Evolutionary conservation across 306 rosid species (phyloP), one percentile per base, ranked within the genome.

Genomic region (Coriaria nepalensis): DNA sequence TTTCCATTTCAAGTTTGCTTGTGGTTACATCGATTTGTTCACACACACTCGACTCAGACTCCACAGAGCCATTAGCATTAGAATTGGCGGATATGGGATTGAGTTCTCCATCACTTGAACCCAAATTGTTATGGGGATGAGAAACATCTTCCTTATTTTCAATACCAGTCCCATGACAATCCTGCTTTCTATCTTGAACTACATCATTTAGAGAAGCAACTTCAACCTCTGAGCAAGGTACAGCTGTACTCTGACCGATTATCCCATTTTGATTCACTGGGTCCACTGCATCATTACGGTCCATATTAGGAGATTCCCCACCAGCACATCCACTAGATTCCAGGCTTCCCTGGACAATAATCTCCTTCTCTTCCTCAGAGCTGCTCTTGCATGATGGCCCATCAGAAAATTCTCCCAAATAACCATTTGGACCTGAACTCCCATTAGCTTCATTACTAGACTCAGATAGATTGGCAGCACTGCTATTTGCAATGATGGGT

Each of bases 331-430:
- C 77, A 55, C 37, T 42, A 55, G 51, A 50, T 43, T 57, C 81
- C 43, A 50, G 45, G 11, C 39, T 69, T 58, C 42, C 79, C 65
- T 53, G 65, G 29, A 66, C 33, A 46, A 49, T 63, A 55, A 52
- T 13, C 45, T 75, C 92, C 61, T 58, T 85, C 67, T 81, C 98
- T 73, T 73, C 88, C 69, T 82, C 96, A 8, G 88, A 82, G 48
- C 80, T 81, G 72, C 81, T 80, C 57, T 72, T 83, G 55, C 62
- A 46, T 1, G 84, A 73, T 37, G 61, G 66, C 2, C 61, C 64
- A 57, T 75, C 81, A 34, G 88, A 69, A 52, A 58, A 56, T 45
- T 55, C 74, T 41, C 60, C 80, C 36, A 20, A 77, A 53, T 80
- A 78, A 56, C 40, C 47, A 63, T 69, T 77, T 50, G 72, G 82